A percentile compares a stretch with the other conserved stretches of the same genome.
phyloP scores from a whole-genome alignment of 176 grass and related monocot species.

The Secale cereale region DNA sequence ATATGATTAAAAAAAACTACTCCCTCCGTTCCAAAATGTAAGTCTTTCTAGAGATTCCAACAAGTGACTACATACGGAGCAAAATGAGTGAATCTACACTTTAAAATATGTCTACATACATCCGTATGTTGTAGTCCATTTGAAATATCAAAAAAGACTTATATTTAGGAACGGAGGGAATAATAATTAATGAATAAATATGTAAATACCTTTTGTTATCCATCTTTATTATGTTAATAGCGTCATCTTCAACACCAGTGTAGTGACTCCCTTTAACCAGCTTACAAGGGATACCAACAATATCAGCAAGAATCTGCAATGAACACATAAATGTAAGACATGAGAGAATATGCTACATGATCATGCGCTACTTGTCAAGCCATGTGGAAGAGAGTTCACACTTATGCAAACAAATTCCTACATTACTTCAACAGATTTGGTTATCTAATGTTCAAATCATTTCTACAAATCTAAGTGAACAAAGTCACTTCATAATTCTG shows the following conservation, averaged over 20 bases:
- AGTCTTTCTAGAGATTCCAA: too few species aligned
- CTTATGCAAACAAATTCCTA: neutral
- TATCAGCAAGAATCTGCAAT: constrained; percentile 92
- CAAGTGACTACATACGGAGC: too few species aligned
- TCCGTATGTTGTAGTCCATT: too few species aligned
- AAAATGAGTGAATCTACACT: too few species aligned
- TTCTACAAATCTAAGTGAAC: neutral
- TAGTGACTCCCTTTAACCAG: constrained; percentile 95
- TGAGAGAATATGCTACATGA: constrained; percentile 27
- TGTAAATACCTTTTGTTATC: constrained; percentile 58
- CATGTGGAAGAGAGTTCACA: constrained; percentile 20
- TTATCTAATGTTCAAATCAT: constrained; percentile 13
- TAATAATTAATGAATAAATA: constrained; percentile 13
- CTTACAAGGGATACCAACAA: constrained; percentile 91
- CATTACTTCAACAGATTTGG: constrained; percentile 3
- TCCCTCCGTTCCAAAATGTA: too few species aligned
- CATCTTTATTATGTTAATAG: constrained; percentile 92
- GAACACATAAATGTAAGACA: constrained; percentile 9
- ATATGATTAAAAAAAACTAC: too few species aligned
- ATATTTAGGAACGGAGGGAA: too few species aligned
- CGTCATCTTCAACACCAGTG: constrained; percentile 89
- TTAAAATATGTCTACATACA: too few species aligned
- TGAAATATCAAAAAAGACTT: too few species aligned
- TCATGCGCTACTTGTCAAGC: neutral
- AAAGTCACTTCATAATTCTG: constrained; percentile 18